A percentile compares a stretch with the other conserved stretches of the same genome.
phyloP scores from a whole-genome alignment of 2,329 filamentous ascomycete species.

The Graphilbum fragrans region DNA sequence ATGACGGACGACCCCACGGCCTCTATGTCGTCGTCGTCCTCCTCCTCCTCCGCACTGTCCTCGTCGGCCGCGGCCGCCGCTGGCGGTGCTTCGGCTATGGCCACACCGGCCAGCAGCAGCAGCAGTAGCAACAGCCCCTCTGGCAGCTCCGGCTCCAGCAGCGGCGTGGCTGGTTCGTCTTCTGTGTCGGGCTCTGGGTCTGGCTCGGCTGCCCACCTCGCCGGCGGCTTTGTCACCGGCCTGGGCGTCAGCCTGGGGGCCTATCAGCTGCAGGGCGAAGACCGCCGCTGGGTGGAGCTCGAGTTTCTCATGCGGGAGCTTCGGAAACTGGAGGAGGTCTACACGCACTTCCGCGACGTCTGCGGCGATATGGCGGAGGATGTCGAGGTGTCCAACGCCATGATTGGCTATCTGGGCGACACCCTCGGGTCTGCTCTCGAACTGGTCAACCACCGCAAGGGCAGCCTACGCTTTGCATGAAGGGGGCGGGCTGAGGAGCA shows the following conservation, averaged over 20 bases:
- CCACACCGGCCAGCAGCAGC: slow-evolving; percentile 4
- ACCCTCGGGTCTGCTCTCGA: slow-evolving; percentile 30
- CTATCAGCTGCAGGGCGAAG: slow-evolving; percentile 32
- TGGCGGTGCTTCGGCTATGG: neutral
- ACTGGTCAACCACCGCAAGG: slow-evolving; percentile 24
- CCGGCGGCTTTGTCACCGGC: slow-evolving; percentile 6
- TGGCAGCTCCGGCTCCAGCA: neutral
- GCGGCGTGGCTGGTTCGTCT: too few relatives aligned
- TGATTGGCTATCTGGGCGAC: slow-evolving; percentile 32
- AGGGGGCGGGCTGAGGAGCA: too few relatives aligned
- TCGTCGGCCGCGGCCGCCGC: slow-evolving; percentile 4
- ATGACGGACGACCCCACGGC: too few relatives aligned
- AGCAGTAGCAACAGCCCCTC: neutral
- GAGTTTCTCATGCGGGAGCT: slow-evolving; percentile 36
- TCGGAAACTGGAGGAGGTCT: slow-evolving; percentile 32
- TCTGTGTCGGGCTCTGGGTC: too few relatives aligned
- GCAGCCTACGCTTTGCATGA: slow-evolving; percentile 17
- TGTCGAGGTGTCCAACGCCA: slow-evolving; percentile 28
- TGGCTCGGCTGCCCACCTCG: neutral
- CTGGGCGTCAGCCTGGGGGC: slow-evolving; percentile 29
- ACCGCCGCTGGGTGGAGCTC: slow-evolving; percentile 33
- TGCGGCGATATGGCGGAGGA: slow-evolving; percentile 26
- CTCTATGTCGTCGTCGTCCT: too few relatives aligned
- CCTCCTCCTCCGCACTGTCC: neutral
- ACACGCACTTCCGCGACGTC: slow-evolving; percentile 29